Percentiles rank a stretch among this genome's conserved stretches.
These are phyloP conservation scores for Theobroma cacao DNA, from an alignment of 345 rosid genomes.

Conservation along the genomic window DNA sequence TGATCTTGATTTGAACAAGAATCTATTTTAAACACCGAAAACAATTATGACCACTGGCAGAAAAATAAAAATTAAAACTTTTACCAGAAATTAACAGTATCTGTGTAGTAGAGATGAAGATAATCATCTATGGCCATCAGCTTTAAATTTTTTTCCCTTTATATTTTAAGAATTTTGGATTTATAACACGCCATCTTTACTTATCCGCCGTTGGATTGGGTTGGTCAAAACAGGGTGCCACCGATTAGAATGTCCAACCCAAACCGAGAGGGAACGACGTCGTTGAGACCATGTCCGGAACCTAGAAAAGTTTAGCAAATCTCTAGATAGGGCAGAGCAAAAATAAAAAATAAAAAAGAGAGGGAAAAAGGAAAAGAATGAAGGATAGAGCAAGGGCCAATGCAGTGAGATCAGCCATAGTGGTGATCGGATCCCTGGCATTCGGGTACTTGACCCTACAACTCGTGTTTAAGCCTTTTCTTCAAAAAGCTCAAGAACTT, in stretches of 20 bases:
- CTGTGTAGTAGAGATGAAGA: neutral
- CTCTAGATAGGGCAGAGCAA: neutral
- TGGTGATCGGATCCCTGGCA: constrained; percentile 56
- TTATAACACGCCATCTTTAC: neutral
- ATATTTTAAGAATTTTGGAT: neutral
- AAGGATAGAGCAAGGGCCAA: constrained; percentile 36
- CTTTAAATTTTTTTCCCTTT: no score
- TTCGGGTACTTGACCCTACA: constrained; percentile 54
- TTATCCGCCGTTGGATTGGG: neutral
- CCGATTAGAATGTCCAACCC: neutral
- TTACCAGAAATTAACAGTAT: neutral
- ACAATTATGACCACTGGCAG: neutral
- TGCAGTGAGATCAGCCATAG: constrained; percentile 44
- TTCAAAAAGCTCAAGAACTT: constrained; percentile 32
- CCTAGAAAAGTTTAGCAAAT: neutral
- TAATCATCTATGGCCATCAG: neutral
- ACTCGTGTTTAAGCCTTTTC: constrained; percentile 60
- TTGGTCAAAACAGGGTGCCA: neutral
- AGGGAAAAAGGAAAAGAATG: constrained; percentile 1
- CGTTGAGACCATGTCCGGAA: neutral
- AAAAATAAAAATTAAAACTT: neutral
- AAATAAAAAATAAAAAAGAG: no score
- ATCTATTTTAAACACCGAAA: neutral
- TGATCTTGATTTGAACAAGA: neutral
- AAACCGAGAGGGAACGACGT: neutral